phyloP scores from a whole-genome alignment of 768 basidiomycete species.

The Calocera viscosa region DNA sequence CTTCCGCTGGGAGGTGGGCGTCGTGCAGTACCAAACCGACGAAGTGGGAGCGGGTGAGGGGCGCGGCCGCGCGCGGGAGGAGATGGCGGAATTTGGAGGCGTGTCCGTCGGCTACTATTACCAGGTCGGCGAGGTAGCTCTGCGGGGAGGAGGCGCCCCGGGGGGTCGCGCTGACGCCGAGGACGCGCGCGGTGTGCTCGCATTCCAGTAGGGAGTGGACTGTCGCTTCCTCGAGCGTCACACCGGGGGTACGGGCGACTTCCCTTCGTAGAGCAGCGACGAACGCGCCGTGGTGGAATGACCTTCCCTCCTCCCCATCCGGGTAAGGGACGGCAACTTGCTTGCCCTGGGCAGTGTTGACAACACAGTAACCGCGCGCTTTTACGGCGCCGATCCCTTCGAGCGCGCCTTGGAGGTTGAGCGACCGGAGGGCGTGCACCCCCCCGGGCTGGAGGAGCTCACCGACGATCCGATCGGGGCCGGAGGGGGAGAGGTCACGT shows the following conservation, averaged over 20 bases:
- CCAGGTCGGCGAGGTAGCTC: constrained; percentile 58
- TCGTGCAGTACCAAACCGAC: constrained; percentile 76
- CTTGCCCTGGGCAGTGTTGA: constrained; percentile 38
- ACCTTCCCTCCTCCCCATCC: constrained; percentile 51
- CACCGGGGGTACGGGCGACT: constrained; percentile 46
- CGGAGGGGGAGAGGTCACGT: constrained; percentile 62
- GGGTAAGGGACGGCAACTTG: constrained; percentile 87
- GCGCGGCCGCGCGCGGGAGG: constrained; percentile 31
- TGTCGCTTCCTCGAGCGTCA: constrained; percentile 76
- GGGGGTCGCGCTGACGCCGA: constrained; percentile 51
- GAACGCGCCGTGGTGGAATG: constrained; percentile 90
- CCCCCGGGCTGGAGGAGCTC: constrained; percentile 94
- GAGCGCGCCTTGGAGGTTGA: constrained; percentile 65
- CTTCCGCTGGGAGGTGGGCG: constrained; percentile 53
- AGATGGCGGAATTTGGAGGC: constrained; percentile 77
- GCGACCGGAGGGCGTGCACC: constrained; percentile 52
- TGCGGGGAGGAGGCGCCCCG: constrained; percentile 32
- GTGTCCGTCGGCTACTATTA: constrained; percentile 87
- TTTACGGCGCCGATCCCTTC: constrained; percentile 82
- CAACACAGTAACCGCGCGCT: constrained; percentile 75
- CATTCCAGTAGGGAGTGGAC: constrained; percentile 63
- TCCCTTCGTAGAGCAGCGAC: constrained; percentile 63
- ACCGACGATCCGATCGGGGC: constrained; percentile 90
- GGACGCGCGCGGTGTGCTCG: constrained; percentile 38
- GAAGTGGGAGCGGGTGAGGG: constrained; percentile 58